Evolutionary conservation across 2,329 filamentous ascomycete species (phyloP).

Genomic region (Trichophyton benhamiae): DNA sequence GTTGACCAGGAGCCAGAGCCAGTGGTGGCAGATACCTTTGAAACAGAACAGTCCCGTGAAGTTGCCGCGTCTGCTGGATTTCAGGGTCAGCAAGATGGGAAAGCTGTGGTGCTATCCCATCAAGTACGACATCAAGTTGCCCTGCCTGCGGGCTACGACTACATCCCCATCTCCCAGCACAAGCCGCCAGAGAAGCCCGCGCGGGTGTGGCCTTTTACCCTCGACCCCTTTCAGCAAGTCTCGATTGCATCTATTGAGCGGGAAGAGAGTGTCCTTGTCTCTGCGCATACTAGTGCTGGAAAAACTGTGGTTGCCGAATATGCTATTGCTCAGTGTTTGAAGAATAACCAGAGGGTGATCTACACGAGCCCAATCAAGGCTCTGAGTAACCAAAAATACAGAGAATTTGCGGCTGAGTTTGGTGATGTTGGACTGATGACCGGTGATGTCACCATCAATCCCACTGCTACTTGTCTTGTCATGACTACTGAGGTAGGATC

Average conservation of each 20-base stretch:
- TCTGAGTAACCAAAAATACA: constrained; percentile 94
- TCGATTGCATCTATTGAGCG: constrained; percentile 91
- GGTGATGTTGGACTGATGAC: constrained; percentile 97
- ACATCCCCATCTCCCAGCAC: constrained; percentile 88
- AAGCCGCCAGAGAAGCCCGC: constrained; percentile 80
- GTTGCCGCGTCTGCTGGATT: constrained; percentile 65
- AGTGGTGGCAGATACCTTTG: constrained; percentile 82
- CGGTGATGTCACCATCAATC: constrained; percentile 97
- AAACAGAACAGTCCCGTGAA: constrained; percentile 88
- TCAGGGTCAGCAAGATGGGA: constrained; percentile 47
- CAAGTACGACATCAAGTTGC: constrained; percentile 98
- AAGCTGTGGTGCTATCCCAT: constrained; percentile 72
- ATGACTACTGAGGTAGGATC: constrained; percentile 75
- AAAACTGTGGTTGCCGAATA: constrained; percentile 99
- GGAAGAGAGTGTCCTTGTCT: constrained; percentile 91
- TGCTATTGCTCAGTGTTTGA: constrained; percentile 91
- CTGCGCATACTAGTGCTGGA: constrained; percentile 91
- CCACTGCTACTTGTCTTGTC: constrained; percentile 90
- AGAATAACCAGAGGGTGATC: constrained; percentile 95
- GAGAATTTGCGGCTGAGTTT: constrained; percentile 91
- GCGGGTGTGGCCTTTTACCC: constrained; percentile 70
- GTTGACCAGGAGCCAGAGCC: constrained; percentile 56
- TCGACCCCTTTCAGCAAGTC: constrained; percentile 94
- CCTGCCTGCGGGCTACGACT: constrained; percentile 84
- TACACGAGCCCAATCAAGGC: constrained; percentile 99